Evolutionary conservation across 495 filamentous ascomycete species (phyloP), one percentile per base, ranked within the genome.

Genomic region (Delitschia confertaspora): DNA sequence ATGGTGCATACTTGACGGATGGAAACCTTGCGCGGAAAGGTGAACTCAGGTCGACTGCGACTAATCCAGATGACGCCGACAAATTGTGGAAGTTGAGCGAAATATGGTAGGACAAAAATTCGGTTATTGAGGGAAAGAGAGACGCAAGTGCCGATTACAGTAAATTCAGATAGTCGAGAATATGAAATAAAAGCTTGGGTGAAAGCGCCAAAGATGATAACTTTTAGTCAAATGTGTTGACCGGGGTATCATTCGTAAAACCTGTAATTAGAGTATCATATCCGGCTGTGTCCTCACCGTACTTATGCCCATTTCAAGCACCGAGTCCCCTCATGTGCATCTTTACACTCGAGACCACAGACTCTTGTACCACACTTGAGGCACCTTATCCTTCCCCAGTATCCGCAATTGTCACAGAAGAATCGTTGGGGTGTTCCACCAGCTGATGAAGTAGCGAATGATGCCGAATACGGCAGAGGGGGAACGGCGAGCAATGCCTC

Each of bases 401-500:
- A 93, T 22, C 88, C 88, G 64, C 88, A 95, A 38, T 88, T 79
- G 56, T 82, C 84, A 65, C 88, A 95, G 57, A 95, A 95, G 19
- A 60, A 58, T 38, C 86, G 69, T 32, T 57, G 58, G 38, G 70
- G 65, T n/a, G 84, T 77, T 37, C 52, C 53, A 31, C 53, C 56
- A 3, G 66, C 54, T 0, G 66, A 48, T 2, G 74, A 67, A 43
- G 76, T 75, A 8, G 64, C 67, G 0, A 73, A 70, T 19, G 88
- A 79, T 21, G 82, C 84, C 38, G 76, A 73, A 60, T 93, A 94
- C n/a, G 73, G 78, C 21, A 95, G 63, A 16, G 87, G 82, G 19
- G 84, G 82, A 26, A 76, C 78, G 1, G 75, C 63, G 6, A 91
- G 60, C 22, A 95, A 65, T 6, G 71, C 70, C 40, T 78, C 70